phyloP scores from a whole-genome alignment of 192 early-diverging fungal genomes.

The Coemansia sp. region DNA sequence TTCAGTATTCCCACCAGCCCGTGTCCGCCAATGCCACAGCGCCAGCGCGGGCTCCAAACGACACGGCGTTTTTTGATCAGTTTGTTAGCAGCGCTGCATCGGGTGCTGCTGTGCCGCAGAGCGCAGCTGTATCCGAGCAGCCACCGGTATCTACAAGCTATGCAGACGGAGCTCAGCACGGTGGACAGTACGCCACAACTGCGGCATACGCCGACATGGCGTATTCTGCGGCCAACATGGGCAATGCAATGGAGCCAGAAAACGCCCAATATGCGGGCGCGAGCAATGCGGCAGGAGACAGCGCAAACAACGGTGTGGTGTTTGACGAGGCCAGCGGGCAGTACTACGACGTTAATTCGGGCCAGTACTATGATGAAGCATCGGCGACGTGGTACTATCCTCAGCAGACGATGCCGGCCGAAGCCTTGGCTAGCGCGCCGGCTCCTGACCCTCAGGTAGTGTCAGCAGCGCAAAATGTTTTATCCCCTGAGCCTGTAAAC shows the following conservation, averaged over 20 bases:
- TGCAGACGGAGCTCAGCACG: not conserved
- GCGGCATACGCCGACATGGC: not conserved
- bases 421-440: not conserved
- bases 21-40: not conserved
- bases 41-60: slow-evolving; percentile 2
- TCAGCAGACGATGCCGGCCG: slow-evolving; percentile 7
- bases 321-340: slow-evolving; percentile 35
- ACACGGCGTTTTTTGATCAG: slow-evolving; percentile 30
- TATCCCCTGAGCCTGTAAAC: not conserved
- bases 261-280: not conserved
- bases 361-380: slow-evolving; percentile 45
- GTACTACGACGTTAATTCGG: slow-evolving; percentile 47
- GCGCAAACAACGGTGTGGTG: slow-evolving; percentile 16
- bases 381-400: slow-evolving; percentile 46
- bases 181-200: not conserved
- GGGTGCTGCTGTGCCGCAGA: not conserved
- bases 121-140: not conserved
- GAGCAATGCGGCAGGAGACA: not conserved
- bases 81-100: slow-evolving; percentile 1
- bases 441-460: not conserved
- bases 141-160: not conserved
- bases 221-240: not conserved
- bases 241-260: not conserved
- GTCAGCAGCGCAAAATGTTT: not conserved
- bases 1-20: slow-evolving; percentile 11